phyloP scores from a whole-genome alignment of 225 moss, liverwort and hornwort genomes.

The Anthoceros angustus region DNA sequence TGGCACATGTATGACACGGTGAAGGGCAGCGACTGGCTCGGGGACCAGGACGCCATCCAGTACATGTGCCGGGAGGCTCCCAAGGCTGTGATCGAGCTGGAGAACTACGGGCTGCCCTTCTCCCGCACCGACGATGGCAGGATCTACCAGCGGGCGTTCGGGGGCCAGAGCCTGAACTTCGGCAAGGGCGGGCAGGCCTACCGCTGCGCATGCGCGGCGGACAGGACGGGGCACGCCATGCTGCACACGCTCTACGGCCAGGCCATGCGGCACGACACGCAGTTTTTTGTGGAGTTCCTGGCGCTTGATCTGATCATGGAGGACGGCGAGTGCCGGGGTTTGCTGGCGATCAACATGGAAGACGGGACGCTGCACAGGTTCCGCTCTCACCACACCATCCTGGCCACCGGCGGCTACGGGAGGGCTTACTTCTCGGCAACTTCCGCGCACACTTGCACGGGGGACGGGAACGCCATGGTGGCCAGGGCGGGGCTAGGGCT shows the following conservation, averaged over 20 bases:
- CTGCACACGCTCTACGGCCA: conserved; percentile 96
- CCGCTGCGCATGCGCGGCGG: conserved; percentile 95
- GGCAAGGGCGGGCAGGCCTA: conserved; percentile 98
- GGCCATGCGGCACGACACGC: conserved; percentile 97
- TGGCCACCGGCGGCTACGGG: conserved; percentile 95
- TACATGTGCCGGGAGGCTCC: conserved; percentile 98
- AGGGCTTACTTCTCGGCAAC: conserved; percentile 94
- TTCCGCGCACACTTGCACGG: conserved; percentile 94
- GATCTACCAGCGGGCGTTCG: conserved; percentile 93
- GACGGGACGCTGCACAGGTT: conserved; percentile 89
- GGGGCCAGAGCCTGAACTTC: conserved; percentile 92
- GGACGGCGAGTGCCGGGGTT: conserved; percentile 56
- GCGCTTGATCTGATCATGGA: conserved; percentile 94
- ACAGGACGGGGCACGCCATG: conserved; percentile 91
- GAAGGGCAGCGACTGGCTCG: conserved; percentile 96
- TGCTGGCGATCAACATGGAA: conserved; percentile 94
- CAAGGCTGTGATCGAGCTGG: conserved; percentile 79
- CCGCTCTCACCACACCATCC: conserved; percentile 59
- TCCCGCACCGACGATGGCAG: conserved; percentile 87
- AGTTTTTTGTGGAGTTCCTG: conserved; percentile 91
- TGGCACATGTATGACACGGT: conserved; percentile 99
- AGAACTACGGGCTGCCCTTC: conserved; percentile 90
- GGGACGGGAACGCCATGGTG: conserved; percentile 91
- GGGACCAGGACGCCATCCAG: conserved; percentile 98
- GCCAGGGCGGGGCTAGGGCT: conserved; percentile 67